Base-by-base conservation (phyloP, 2,329 filamentous ascomycete species). In the Thelonectria rubi region DNA sequence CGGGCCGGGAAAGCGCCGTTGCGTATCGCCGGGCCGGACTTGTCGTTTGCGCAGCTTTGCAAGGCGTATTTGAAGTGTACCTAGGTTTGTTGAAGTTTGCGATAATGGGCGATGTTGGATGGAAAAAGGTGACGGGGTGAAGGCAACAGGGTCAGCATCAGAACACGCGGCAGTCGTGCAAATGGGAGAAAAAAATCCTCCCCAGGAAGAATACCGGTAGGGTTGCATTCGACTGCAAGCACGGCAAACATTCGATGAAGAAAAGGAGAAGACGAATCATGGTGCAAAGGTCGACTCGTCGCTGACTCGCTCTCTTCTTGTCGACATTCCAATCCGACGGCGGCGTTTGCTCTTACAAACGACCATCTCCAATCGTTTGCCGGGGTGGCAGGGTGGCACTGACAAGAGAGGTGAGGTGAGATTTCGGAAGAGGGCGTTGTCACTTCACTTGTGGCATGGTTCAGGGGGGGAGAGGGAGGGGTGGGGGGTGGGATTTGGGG, bases 201-300 rank as follows among this genome's bases (percentile, higher is more conserved):
- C 12, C 34, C 12, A 37, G 15, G 34, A 37, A 15, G 14, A 37
- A 37, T 37, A 37, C 15, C 34, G 34, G 21, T 3, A 48, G 14
- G 45, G 45, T 30, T 48, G 21, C 45, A 48, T 48, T 48, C 24
- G 21, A 26, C 15, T 32, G 24, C 45, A 48, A 48, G 45, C 24
- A 48, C 45, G 21, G 20, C 45, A 14, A 45, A 47, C 45, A 47
- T 47, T 47, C 45, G 45, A 47, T 30, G 45, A 37, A n/a, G 26
- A 37, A 49, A 34, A 37, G 47, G 21, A 30, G 21, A 46, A 20
- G n/a, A 11, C 18, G 20, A 46, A 30, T 12, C 18, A 30, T 47
- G 20, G 42, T 21, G 8, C 17, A 18, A 45, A 45, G 42, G 21
- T 34, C 43, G 21, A 47, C 15, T 30, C 18, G 18, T 46, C 9